Conservation (phyloP, 1,139 yeast species). For the Saccharomyces hybrid region DNA sequence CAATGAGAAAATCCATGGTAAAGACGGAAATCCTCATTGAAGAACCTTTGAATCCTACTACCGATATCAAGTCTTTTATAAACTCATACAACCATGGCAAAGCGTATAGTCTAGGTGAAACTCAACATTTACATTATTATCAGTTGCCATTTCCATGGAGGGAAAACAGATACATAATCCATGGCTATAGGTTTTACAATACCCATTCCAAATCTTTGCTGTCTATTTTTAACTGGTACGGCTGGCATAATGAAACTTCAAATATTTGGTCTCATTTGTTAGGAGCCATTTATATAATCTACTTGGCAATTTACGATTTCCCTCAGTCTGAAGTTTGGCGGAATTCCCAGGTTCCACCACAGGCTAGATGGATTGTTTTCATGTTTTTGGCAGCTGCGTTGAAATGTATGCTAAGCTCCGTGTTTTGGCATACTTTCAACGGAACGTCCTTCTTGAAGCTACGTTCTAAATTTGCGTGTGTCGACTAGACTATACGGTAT, state of each 20-base stretch:
- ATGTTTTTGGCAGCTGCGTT: constrained; percentile 65
- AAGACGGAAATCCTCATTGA: neutral
- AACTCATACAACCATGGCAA: constrained; percentile 52
- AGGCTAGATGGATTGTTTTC: constrained; percentile 45
- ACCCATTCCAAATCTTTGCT: constrained; percentile 48
- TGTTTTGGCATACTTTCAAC: constrained; percentile 87
- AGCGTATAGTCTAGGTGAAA: constrained; percentile 50
- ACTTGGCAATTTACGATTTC: constrained; percentile 50
- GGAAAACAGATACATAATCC: constrained; percentile 75
- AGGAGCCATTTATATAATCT: constrained; percentile 55
- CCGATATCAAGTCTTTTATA: constrained; percentile 26
- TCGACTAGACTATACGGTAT: constrained; percentile 94
- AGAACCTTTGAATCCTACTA: neutral
- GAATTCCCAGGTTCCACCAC: constrained; percentile 29
- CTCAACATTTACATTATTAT: constrained; percentile 63
- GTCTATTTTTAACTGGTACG: constrained; percentile 28
- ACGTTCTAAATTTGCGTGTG: constrained; percentile 77
- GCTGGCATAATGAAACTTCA: constrained; percentile 80
- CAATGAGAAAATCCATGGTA: neutral
- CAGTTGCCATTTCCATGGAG: constrained; percentile 91
- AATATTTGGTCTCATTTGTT: constrained; percentile 89
- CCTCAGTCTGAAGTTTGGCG: constrained; percentile 46
- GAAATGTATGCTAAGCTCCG: constrained; percentile 69
- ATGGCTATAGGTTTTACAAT: constrained; percentile 78
- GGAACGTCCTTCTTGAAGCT: constrained; percentile 60